Base-by-base conservation (phyloP, 805 yeast species). In the Yarrowia hollandica region DNA sequence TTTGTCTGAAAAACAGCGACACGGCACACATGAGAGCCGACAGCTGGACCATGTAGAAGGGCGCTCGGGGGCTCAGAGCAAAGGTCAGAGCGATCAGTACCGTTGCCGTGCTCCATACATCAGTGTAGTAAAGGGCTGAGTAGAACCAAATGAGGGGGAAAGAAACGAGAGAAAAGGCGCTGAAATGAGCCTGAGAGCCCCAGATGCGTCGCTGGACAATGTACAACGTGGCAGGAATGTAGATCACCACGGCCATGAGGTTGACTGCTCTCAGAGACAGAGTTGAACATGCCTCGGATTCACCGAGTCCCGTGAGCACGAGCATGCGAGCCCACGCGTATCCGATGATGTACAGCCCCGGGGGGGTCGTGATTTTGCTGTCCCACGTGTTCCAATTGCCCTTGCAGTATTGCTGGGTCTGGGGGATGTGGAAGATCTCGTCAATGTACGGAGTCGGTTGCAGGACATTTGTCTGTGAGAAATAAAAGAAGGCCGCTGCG, bases 361-460 rank as follows among this genome's bases (percentile, higher is more conserved):
- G 98, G 1, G 99, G 99, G 0, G 99, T 94, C 1, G 99, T 92
- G 68, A 94, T 90, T 68, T 92, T 91, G 11, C 83, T 78, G 70
- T 94, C 90, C 96, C 96, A 90, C 1, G 74, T 66, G n/a, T 63
- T 58, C 73, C 83, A 90, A 55, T 82, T 74, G 11, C 85, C 86
- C 1, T 69, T 64, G 61, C 89, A 80, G 67, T 86, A 90, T 48
- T 75, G 77, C 60, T 81, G 77, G 6, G 95, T 83, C 75, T 94
- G 98, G 7, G 83, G 82, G 19, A 88, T 77, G 69, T 94, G 99
- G 72, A 92, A 92, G 11, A 81, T 76, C 71, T 94, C 99, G 73
- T 94, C 96, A 67, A 39, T 18, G 38, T 55, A 52, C 3, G 58
- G 58, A 7, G 58, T 35, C 19, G 44, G 58, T 15, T 52, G 58